These are phyloP conservation scores for Taphrina wiesneri DNA, from an alignment of 1,139 yeast species.

Conservation along the genomic window DNA sequence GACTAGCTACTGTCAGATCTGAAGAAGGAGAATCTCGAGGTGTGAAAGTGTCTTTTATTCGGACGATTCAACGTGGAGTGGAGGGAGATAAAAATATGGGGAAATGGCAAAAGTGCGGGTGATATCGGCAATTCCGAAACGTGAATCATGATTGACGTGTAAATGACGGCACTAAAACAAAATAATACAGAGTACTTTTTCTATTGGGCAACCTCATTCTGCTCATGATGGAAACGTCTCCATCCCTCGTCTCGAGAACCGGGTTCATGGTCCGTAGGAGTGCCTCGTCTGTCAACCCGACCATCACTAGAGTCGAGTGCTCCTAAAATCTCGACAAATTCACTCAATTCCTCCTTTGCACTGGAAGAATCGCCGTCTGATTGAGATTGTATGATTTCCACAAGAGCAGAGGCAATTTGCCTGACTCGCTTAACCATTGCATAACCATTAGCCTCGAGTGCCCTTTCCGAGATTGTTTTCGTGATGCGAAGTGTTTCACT, in stretches of 20 bases:
- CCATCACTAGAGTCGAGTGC: neutral
- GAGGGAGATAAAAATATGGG: neutral
- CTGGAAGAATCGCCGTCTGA: neutral
- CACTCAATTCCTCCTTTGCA: constrained; percentile 11
- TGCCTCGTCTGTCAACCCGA: neutral
- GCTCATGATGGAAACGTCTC: constrained; percentile 8
- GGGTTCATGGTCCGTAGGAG: neutral
- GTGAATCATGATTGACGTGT: too few relatives aligned
- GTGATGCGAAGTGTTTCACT: constrained; percentile 11
- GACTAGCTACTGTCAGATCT: too few relatives aligned
- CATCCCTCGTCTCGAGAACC: constrained; percentile 1
- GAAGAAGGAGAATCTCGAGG: too few relatives aligned
- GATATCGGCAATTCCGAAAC: neutral
- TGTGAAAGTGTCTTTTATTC: too few relatives aligned
- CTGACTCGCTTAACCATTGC: constrained; percentile 4
- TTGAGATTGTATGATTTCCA: constrained; percentile 9
- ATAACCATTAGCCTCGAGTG: constrained; percentile 16
- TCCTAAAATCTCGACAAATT: constrained; percentile 8
- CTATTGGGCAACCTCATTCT: neutral
- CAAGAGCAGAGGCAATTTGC: constrained; percentile 10
- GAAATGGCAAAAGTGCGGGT: constrained; percentile 1
- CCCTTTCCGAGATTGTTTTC: constrained; percentile 1
- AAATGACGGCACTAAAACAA: too few relatives aligned
- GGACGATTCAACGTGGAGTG: neutral
- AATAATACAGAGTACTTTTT: too few relatives aligned